Base-by-base conservation (phyloP, 1,139 yeast genomes). In the Yamadazyma mexicana region DNA sequence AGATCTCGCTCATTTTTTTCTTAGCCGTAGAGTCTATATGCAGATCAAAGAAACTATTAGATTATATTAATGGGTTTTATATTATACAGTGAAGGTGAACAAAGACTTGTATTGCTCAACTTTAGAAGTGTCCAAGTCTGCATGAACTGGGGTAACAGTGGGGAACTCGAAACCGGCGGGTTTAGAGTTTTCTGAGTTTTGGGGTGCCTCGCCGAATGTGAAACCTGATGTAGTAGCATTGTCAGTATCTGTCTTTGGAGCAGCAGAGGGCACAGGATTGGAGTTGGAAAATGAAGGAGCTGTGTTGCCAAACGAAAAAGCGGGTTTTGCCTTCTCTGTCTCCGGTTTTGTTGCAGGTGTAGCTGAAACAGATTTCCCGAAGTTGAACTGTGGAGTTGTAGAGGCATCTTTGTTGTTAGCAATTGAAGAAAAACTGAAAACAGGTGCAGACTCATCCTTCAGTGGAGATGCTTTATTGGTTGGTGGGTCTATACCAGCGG, bases 51-150 rank as follows among this genome's bases (percentile, higher is more conserved):
- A 14, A n/a, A 27, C 5, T 27, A 27, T 15, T 27, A 27, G 30
- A n/a, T 9, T 24, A n/a, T 24, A n/a, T 27, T 27, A 15, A 4
- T 5, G n/a, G 4, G 9, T 9, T 16, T 8, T 28, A 8, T 28
- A 28, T 28, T 40, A 40, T 31, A 32, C 37, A 37, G 27, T 18
- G 38, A 43, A 40, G 3, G 40, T 25, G 31, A 40, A 43, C 14
- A 41, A 27, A 8, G 22, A 18, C 24, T 37, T 39, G 38, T 17
- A 41, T 29, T 27, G 34, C 14, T 39, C 26, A 10, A 43, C 45
- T 18, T 35, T 35, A 4, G 37, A 8, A 11, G 22, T 8, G 29
- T 43, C 47, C 18, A 43, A 26, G 15, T 8, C n/a, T 10, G 33
- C 41, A 2, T 33, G 25, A 16, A 5, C 15, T 2, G 40, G 23